Percentiles rank a stretch among this genome's conserved stretches.
Evolutionary conservation across 495 filamentous ascomycete species (phyloP).

Genomic region (Choiromyces venosus): DNA sequence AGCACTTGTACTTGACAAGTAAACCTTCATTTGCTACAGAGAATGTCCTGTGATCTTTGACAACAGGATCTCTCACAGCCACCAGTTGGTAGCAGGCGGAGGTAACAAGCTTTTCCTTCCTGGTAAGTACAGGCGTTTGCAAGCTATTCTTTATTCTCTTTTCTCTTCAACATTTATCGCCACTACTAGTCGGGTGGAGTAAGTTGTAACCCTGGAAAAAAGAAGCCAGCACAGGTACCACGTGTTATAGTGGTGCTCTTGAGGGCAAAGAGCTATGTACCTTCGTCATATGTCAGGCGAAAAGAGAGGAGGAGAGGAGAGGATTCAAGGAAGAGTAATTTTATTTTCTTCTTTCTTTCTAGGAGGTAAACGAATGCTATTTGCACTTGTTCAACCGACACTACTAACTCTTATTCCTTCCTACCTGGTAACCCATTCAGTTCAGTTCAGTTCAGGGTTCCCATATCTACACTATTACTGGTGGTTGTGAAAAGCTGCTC

Average conservation of each 20-base stretch:
- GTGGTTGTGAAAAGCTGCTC: background rate
- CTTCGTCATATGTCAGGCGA: background rate
- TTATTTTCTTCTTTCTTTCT: background rate
- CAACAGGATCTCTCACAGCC: background rate
- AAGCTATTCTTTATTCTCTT: background rate
- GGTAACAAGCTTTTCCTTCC: background rate
- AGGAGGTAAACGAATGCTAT: background rate
- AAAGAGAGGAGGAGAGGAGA: background rate
- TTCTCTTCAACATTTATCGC: background rate
- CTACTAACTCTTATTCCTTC: background rate
- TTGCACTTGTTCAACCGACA: background rate
- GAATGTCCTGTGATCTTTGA: background rate
- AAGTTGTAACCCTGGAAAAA: background rate
- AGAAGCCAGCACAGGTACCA: background rate
- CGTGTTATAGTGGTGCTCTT: background rate
- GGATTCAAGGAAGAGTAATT: no score
- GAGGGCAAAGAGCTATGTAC: background rate
- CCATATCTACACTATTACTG: background rate
- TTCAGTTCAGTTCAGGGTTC: background rate
- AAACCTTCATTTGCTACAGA: background rate
- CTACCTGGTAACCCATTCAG: background rate
- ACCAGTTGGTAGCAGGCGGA: background rate
- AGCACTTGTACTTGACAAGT: background rate
- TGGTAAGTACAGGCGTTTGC: background rate
- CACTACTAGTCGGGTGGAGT: background rate